A percentile compares a stretch with the other conserved stretches of the same genome.
Evolutionary conservation across 2,329 filamentous ascomycete species (phyloP).

Genomic region (Cladorrhinum sp.): DNA sequence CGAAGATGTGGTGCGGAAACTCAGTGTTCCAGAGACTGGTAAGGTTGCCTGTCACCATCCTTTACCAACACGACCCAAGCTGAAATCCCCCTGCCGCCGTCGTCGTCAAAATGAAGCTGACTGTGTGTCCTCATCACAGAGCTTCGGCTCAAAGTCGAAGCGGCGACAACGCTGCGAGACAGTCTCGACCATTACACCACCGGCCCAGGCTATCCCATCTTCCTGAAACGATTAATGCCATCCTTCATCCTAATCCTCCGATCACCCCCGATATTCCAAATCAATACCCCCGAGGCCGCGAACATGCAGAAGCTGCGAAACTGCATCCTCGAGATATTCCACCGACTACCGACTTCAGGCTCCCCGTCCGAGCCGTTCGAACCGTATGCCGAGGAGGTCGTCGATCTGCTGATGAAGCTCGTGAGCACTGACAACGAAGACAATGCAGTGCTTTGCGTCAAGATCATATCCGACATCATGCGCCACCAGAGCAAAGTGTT

Average conservation of each 20-base stretch:
- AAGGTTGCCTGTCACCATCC: conserved; percentile 26
- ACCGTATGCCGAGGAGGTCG: conserved; percentile 80
- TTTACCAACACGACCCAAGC: background rate
- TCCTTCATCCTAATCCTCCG: conserved; percentile 82
- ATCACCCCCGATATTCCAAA: conserved; percentile 86
- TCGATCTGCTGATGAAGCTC: conserved; percentile 84
- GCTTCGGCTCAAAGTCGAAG: conserved; percentile 73
- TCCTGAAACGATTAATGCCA: conserved; percentile 84
- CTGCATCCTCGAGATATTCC: conserved; percentile 89
- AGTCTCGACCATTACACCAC: conserved; percentile 84
- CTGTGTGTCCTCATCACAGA: conserved; percentile 50
- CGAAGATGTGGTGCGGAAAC: conserved; percentile 61
- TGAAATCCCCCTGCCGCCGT: background rate
- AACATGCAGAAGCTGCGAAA: conserved; percentile 74
- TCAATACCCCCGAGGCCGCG: conserved; percentile 80
- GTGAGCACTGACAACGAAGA: conserved; percentile 95
- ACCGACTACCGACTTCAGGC: conserved; percentile 72
- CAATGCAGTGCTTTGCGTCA: conserved; percentile 96
- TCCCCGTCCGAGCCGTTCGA: conserved; percentile 77
- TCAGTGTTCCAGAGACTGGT: conserved; percentile 56
- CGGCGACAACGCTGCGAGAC: conserved; percentile 84
- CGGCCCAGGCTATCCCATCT: conserved; percentile 71
- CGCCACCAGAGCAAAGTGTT: conserved; percentile 86
- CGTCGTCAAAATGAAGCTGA: conserved; percentile 14
- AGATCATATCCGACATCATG: conserved; percentile 96